Evolutionary conservation across 1,284 basidiomycete genomes (phyloP).

Genomic region (Afroboletus lepidellus): DNA sequence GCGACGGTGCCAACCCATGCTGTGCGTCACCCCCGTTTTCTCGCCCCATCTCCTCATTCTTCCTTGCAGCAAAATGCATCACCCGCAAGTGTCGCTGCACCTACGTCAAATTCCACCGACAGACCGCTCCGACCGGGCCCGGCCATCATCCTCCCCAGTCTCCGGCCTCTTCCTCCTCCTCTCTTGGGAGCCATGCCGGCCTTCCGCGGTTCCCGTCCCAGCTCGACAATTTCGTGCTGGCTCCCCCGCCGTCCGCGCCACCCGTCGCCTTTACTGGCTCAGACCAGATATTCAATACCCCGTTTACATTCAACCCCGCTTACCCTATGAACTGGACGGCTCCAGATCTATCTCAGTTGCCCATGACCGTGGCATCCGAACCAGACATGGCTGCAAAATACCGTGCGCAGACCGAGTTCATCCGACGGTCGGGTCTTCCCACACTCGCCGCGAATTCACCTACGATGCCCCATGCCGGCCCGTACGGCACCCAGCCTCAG

Average conservation of each 20-base stretch:
- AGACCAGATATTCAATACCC: conserved; percentile 37
- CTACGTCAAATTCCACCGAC: conserved; percentile 82
- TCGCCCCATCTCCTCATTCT: not conserved
- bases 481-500: conserved; percentile 23
- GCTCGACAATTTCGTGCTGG: conserved; percentile 40
- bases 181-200: conserved; percentile 3
- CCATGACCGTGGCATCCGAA: conserved; percentile 24
- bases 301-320: conserved; percentile 33
- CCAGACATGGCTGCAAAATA: conserved; percentile 49
- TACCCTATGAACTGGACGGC: conserved; percentile 19
- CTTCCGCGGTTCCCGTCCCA: conserved; percentile 17
- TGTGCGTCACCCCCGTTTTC: conserved; percentile 42
- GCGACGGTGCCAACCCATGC: conserved; percentile 81
- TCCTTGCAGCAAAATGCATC: conserved; percentile 68
- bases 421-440: conserved; percentile 34
- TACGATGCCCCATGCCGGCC: conserved; percentile 6
- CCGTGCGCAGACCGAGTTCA: conserved; percentile 46
- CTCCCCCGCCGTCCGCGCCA: conserved; percentile 29
- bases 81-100: conserved; percentile 76
- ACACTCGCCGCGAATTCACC: conserved; percentile 7
- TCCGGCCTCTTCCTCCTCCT: conserved; percentile 24
- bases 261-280: conserved; percentile 25
- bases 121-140: conserved; percentile 72
- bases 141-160: conserved; percentile 50
- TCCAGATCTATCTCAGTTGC: conserved; percentile 20